Evolutionary conservation across 805 yeast genomes (phyloP).

Genomic region (Ogataea paradorogensis): DNA sequence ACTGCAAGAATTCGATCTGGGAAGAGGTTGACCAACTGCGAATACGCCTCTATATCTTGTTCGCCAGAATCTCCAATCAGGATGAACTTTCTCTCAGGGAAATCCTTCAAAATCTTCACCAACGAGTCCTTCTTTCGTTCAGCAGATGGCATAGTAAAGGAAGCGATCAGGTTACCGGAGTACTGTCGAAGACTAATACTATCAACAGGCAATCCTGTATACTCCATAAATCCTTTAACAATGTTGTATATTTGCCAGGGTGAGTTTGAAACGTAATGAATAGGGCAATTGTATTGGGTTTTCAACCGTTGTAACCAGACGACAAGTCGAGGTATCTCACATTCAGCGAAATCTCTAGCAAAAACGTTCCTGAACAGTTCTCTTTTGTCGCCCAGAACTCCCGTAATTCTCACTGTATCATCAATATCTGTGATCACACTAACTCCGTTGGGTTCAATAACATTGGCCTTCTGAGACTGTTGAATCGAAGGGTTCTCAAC

Average conservation of each 20-base stretch:
- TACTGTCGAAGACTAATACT: slow-evolving; percentile 87
- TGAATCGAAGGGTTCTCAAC: slow-evolving; percentile 45
- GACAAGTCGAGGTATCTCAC: slow-evolving; percentile 72
- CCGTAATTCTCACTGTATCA: slow-evolving; percentile 89
- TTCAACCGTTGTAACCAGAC: slow-evolving; percentile 63
- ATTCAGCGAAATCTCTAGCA: slow-evolving; percentile 58
- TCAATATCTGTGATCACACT: slow-evolving; percentile 89
- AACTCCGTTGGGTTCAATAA: slow-evolving; percentile 47
- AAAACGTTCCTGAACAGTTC: slow-evolving; percentile 78
- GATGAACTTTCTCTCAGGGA: slow-evolving; percentile 73
- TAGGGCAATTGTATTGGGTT: slow-evolving; percentile 41
- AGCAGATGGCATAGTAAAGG: slow-evolving; percentile 83
- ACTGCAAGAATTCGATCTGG: slow-evolving; percentile 72
- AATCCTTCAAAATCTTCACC: slow-evolving; percentile 62
- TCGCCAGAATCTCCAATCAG: slow-evolving; percentile 96
- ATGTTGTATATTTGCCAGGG: slow-evolving; percentile 85
- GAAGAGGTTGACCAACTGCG: slow-evolving; percentile 56
- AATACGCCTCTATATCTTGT: slow-evolving; percentile 88
- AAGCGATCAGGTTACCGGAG: slow-evolving; percentile 74
- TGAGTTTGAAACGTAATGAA: slow-evolving; percentile 93
- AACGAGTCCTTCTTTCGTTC: slow-evolving; percentile 73
- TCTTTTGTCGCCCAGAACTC: slow-evolving; percentile 84
- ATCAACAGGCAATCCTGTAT: slow-evolving; percentile 66
- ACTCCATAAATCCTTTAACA: slow-evolving; percentile 53
- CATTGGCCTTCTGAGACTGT: slow-evolving; percentile 42